phyloP scores from a whole-genome alignment of 371 early-diverging fungal genomes.

The Rhizomucor miehei region DNA sequence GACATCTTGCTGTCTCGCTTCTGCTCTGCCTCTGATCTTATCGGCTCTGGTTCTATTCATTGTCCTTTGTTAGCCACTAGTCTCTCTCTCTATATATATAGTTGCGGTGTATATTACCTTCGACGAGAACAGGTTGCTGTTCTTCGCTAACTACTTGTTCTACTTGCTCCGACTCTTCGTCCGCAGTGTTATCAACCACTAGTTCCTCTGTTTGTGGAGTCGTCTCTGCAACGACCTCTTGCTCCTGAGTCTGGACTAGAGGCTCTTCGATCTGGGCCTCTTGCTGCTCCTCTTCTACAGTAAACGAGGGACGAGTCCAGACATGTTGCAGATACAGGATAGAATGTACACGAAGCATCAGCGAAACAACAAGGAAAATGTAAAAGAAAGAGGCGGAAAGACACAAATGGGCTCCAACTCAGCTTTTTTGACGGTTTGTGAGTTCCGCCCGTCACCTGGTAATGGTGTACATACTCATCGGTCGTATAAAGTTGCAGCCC shows the following conservation, averaged over 20 bases:
- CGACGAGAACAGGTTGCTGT: background rate
- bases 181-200: background rate
- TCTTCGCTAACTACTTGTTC: background rate
- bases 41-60: background rate
- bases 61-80: background rate
- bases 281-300: background rate
- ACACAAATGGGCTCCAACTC: background rate
- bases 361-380: background rate
- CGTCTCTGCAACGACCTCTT: background rate
- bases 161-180: background rate
- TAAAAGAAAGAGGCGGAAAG: background rate
- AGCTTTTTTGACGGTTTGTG: no score
- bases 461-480: no score
- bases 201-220: constrained; percentile 1
- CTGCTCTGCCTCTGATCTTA: background rate
- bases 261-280: background rate
- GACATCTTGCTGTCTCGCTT: constrained; percentile 6
- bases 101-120: background rate
- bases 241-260: background rate
- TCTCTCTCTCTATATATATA: no score
- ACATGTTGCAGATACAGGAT: constrained; percentile 10
- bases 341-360: constrained; percentile 13
- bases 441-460: no score
- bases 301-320: constrained; percentile 11
- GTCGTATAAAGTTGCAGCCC: no score